Conservation (phyloP, 1,139 yeast species). For the Saccharomycopsis hybrid region DNA sequence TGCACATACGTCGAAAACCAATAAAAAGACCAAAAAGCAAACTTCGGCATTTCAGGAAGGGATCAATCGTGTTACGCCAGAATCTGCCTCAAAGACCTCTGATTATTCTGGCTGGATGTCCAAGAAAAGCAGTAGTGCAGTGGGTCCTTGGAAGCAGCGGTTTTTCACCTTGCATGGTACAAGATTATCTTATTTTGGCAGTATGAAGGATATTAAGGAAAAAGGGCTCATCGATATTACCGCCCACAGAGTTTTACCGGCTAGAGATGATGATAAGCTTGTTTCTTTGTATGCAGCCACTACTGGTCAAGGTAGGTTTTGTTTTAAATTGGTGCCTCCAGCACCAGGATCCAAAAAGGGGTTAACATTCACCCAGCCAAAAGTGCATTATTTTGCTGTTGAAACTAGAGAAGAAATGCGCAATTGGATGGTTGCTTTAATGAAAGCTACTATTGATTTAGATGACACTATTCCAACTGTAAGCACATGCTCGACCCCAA, state of each 20-base stretch:
- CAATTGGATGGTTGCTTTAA: slow-evolving; percentile 89
- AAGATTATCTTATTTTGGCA: slow-evolving; percentile 77
- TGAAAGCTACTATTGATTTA: slow-evolving; percentile 93
- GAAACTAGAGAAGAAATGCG: slow-evolving; percentile 89
- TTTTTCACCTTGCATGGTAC: slow-evolving; percentile 91
- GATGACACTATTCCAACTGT: slow-evolving; percentile 91
- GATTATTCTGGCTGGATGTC: slow-evolving; percentile 93
- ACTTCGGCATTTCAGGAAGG: slow-evolving; percentile 96
- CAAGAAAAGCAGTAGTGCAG: slow-evolving; percentile 79
- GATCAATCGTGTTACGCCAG: slow-evolving; percentile 66
- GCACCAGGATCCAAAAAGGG: slow-evolving; percentile 97
- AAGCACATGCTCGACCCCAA: slow-evolving; percentile 93
- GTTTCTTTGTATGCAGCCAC: slow-evolving; percentile 87
- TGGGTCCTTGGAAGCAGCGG: slow-evolving; percentile 86
- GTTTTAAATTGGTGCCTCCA: slow-evolving; percentile 92
- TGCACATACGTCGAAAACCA: slow-evolving; percentile 19
- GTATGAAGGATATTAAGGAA: slow-evolving; percentile 75
- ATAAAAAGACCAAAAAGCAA: slow-evolving; percentile 41
- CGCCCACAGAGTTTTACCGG: slow-evolving; percentile 84
- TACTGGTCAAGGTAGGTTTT: slow-evolving; percentile 86
- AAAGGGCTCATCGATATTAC: slow-evolving; percentile 93
- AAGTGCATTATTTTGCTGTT: slow-evolving; percentile 92
- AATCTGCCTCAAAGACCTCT: slow-evolving; percentile 74
- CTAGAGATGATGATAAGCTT: slow-evolving; percentile 64
- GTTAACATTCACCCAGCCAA: slow-evolving; percentile 91